Evolutionary conservation across 345 rosid genomes (phyloP).

Genomic region (Triadica sebifera): DNA sequence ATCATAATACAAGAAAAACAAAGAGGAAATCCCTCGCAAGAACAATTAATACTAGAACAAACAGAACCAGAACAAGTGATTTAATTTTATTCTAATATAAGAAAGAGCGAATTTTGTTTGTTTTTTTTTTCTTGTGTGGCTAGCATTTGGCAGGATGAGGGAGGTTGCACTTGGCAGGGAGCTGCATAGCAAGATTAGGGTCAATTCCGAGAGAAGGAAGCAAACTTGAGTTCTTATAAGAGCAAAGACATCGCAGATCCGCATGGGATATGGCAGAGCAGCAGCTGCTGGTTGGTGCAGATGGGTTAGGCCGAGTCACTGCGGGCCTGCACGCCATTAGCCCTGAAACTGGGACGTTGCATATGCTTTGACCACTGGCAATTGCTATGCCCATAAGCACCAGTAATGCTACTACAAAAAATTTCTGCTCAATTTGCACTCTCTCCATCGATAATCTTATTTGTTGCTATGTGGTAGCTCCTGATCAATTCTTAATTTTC

Average conservation of each 20-base stretch:
- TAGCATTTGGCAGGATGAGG: conserved; percentile 43
- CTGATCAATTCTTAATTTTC: too few relatives aligned
- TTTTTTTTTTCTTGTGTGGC: neutral
- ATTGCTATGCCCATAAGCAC: conserved; percentile 16
- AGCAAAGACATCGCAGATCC: conserved; percentile 48
- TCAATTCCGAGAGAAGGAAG: conserved; percentile 55
- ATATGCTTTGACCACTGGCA: conserved; percentile 37
- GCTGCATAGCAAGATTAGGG: conserved; percentile 56
- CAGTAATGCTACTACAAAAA: neutral
- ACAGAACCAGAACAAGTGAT: too few relatives aligned
- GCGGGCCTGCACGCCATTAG: conserved; percentile 47
- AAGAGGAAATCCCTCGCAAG: too few relatives aligned
- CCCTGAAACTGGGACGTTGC: conserved; percentile 36
- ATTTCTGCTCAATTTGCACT: neutral
- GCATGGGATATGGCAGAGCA: conserved; percentile 48
- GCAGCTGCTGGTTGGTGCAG: conserved; percentile 37
- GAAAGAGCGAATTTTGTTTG: too few relatives aligned
- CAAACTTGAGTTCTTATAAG: conserved; percentile 43
- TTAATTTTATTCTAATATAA: too few relatives aligned
- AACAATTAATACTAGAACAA: too few relatives aligned
- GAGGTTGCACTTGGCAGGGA: conserved; percentile 49
- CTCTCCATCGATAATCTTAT: conserved; percentile 21
- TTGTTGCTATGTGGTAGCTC: too few relatives aligned
- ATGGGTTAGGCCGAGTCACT: conserved; percentile 45
- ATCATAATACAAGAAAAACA: too few relatives aligned